A percentile compares a stretch with the other conserved stretches of the same genome.
Conservation (phyloP, 2,329 filamentous ascomycete genomes). For the Coniochaeta ligniaria region DNA sequence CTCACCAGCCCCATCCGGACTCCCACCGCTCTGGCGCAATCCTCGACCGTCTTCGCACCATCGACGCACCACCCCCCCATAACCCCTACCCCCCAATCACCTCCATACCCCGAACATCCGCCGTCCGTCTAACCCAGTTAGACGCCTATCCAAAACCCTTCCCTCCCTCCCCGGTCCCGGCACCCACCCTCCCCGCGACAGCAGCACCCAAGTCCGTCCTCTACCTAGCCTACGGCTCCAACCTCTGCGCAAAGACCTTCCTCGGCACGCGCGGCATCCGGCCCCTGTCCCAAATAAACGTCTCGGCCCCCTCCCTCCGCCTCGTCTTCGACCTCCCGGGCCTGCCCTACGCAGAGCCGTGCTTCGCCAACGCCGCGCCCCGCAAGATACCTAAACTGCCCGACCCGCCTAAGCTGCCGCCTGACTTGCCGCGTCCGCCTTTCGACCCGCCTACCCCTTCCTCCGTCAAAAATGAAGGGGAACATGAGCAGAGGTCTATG, state of each 20-base stretch:
- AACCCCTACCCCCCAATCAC: conserved; percentile 14
- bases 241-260: conserved; percentile 76
- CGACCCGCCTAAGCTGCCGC: conserved; percentile 19
- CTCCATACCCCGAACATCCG: conserved; percentile 27
- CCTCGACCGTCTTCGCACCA: background rate
- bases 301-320: conserved; percentile 68
- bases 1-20: background rate
- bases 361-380: conserved; percentile 75
- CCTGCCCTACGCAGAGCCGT: conserved; percentile 80
- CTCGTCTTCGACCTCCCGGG: conserved; percentile 83
- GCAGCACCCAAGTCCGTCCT: conserved; percentile 47
- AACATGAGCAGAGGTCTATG: background rate
- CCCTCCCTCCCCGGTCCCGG: conserved; percentile 12
- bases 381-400: conserved; percentile 42
- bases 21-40: background rate
- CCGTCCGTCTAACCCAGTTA: conserved; percentile 27
- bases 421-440: conserved; percentile 19
- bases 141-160: conserved; percentile 12
- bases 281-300: conserved; percentile 74
- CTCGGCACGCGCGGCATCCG: conserved; percentile 68
- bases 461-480: too few species aligned
- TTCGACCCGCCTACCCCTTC: conserved; percentile 6
- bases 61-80: background rate
- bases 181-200: conserved; percentile 14
- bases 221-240: conserved; percentile 89